These are phyloP conservation scores for Parafenestella ontariensis DNA, from an alignment of 2,329 filamentous ascomycete species.

Conservation along the genomic window DNA sequence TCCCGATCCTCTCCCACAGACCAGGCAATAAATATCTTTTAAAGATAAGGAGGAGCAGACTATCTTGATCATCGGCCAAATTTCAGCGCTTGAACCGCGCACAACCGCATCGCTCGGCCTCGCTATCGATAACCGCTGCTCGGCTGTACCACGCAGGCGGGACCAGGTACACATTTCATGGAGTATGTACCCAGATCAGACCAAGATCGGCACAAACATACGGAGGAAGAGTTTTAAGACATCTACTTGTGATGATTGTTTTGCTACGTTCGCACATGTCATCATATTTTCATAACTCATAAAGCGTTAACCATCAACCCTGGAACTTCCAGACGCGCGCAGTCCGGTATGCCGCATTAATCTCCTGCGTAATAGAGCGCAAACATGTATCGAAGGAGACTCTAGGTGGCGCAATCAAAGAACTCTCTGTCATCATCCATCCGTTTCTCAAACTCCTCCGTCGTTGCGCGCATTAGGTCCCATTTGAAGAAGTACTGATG, in stretches of 20 bases:
- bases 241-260: neutral
- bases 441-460: slow-evolving; percentile 14
- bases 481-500: slow-evolving; percentile 20
- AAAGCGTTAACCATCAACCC: neutral
- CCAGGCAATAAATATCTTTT: neutral
- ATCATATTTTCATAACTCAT: neutral
- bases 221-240: neutral
- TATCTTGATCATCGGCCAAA: neutral
- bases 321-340: too few species aligned
- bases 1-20: too few species aligned
- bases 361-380: neutral
- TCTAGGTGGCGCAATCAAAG: slow-evolving; percentile 9
- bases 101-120: slow-evolving; percentile 2
- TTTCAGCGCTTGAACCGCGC: neutral
- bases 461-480: slow-evolving; percentile 6
- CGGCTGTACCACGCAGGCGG: neutral
- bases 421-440: slow-evolving; percentile 24
- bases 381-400: neutral
- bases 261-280: neutral
- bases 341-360: neutral
- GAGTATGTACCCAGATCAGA: too few species aligned
- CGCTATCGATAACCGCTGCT: slow-evolving; percentile 9
- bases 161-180: neutral
- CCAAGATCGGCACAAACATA: neutral
- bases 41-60: neutral